Conservation (phyloP, 306 rosid species). For the Casuarina cunninghamiana region DNA sequence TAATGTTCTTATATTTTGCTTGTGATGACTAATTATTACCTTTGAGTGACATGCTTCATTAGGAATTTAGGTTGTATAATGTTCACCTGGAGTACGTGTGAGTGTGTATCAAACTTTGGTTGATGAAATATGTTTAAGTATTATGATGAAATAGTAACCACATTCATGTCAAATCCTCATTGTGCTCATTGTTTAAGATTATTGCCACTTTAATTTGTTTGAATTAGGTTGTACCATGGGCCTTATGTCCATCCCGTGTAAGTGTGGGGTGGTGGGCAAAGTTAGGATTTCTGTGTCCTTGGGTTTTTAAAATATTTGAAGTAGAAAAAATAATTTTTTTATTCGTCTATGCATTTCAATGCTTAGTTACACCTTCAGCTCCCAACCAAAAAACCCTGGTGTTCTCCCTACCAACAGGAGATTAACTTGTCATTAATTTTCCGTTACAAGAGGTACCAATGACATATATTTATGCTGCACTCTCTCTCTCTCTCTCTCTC, state of each 20-base stretch:
- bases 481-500: conserved; percentile 1
- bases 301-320: not conserved
- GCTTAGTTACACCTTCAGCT: not conserved
- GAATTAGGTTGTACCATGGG: not conserved
- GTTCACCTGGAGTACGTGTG: not conserved
- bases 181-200: not conserved
- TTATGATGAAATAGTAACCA: not conserved
- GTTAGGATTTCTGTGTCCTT: not conserved
- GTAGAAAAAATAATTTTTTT: not conserved
- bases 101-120: not conserved
- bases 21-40: not conserved
- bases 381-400: not conserved
- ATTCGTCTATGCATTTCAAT: not conserved
- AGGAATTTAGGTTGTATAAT: not conserved
- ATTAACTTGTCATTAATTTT: not conserved
- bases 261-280: not conserved
- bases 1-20: conserved; percentile 24
- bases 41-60: not conserved
- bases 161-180: not conserved
- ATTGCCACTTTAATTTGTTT: not conserved
- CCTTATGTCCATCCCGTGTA: not conserved
- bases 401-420: not conserved
- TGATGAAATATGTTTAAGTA: not conserved
- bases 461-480: not conserved
- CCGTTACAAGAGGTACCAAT: not conserved